phyloP scores from a whole-genome alignment of 306 rosid species.

The Spatholobus suberectus region DNA sequence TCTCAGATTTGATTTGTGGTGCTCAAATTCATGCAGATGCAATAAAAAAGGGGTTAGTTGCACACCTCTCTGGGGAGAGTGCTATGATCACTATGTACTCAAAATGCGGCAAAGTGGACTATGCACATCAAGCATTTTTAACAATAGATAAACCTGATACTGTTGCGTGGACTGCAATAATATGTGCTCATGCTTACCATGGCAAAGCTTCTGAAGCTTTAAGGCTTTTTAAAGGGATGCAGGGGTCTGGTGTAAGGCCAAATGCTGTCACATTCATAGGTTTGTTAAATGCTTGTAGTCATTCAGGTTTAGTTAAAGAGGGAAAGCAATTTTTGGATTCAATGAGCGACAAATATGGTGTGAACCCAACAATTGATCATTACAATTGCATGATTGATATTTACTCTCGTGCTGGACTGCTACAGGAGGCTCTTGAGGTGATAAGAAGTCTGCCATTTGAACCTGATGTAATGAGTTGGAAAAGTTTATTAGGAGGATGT shows the following conservation, averaged over 20 bases:
- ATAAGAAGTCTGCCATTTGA: slow-evolving; percentile 53
- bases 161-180: slow-evolving; percentile 69
- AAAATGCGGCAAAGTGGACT: slow-evolving; percentile 65
- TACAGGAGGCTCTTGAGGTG: slow-evolving; percentile 57
- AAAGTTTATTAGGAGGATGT: slow-evolving; percentile 68
- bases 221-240: slow-evolving; percentile 54
- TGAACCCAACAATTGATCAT: slow-evolving; percentile 61
- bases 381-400: slow-evolving; percentile 67
- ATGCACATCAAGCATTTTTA: slow-evolving; percentile 58
- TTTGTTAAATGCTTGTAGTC: slow-evolving; percentile 65
- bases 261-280: slow-evolving; percentile 66
- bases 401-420: slow-evolving; percentile 65
- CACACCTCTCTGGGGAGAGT: slow-evolving; percentile 59
- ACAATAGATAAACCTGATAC: slow-evolving; percentile 60
- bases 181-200: slow-evolving; percentile 64
- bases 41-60: slow-evolving; percentile 58
- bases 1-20: slow-evolving; percentile 54
- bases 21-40: slow-evolving; percentile 71
- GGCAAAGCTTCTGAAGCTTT: slow-evolving; percentile 64
- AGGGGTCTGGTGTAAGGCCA: slow-evolving; percentile 53
- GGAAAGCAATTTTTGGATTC: slow-evolving; percentile 61
- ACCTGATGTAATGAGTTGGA: slow-evolving; percentile 70
- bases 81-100: slow-evolving; percentile 75
- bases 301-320: slow-evolving; percentile 59
- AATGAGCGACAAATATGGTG: slow-evolving; percentile 49